Evolutionary conservation across 2,329 filamentous ascomycete species (phyloP).

Genomic region (Tolypocladium album): DNA sequence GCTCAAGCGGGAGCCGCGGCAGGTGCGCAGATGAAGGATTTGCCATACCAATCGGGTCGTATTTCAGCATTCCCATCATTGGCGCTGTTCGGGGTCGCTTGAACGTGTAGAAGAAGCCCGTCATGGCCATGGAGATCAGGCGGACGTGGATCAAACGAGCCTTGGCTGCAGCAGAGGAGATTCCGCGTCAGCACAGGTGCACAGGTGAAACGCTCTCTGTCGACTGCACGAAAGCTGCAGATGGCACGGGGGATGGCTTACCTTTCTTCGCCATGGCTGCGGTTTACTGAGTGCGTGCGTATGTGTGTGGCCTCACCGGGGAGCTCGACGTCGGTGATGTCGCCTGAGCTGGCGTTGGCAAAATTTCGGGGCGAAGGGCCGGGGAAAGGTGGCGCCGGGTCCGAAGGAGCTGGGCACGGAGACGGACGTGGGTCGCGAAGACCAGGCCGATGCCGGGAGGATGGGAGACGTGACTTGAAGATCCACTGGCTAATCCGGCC

Average conservation of each 20-base stretch:
- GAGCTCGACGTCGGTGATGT: not conserved
- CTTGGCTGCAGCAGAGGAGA: constrained; percentile 51
- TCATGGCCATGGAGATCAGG: constrained; percentile 97
- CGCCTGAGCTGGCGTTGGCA: constrained; percentile 3
- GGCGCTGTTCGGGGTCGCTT: constrained; percentile 68
- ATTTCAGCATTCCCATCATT: constrained; percentile 96
- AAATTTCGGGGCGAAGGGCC: constrained; percentile 2
- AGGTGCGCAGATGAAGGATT: not conserved
- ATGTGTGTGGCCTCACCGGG: not conserved
- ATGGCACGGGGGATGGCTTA: not conserved
- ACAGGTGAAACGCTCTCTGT: not conserved
- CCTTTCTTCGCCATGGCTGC: constrained; percentile 16
- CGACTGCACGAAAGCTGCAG: not conserved
- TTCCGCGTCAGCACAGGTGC: not conserved
- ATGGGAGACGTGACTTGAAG: not conserved
- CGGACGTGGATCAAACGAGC: constrained; percentile 87
- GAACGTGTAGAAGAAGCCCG: constrained; percentile 92
- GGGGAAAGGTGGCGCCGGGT: constrained; percentile 8
- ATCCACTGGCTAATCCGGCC: not conserved
- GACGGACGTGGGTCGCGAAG: not conserved
- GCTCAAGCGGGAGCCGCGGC: not conserved
- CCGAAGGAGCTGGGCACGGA: not conserved
- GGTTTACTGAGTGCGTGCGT: not conserved
- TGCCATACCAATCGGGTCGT: constrained; percentile 78
- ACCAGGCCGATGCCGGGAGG: not conserved